Conservation (phyloP, 2,329 filamentous ascomycete species). For the Trichophyton mentagrophytes region DNA sequence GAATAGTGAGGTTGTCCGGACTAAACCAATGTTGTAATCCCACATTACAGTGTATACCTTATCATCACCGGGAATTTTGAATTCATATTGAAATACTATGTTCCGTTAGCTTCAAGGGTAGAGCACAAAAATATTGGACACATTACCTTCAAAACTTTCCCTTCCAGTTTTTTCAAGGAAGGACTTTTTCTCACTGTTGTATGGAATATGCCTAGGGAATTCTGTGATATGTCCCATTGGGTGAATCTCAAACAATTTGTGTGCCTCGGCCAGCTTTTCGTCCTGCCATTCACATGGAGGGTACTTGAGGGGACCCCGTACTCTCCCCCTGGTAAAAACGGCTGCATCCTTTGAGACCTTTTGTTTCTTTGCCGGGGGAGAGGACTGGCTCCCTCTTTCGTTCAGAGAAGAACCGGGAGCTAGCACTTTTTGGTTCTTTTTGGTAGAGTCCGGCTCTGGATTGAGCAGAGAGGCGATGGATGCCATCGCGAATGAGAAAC, state of each 20-base stretch:
- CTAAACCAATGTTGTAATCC: constrained; percentile 92
- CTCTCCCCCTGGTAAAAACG: constrained; percentile 48
- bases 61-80: constrained; percentile 55
- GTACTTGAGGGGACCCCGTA: constrained; percentile 58
- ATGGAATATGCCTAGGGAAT: constrained; percentile 68
- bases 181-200: constrained; percentile 85
- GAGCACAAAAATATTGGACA: not conserved
- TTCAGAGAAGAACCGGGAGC: constrained; percentile 31
- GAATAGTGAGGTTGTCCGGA: constrained; percentile 89
- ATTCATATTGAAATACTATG: constrained; percentile 75
- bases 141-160: constrained; percentile 40
- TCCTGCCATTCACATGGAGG: constrained; percentile 58
- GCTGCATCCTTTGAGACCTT: constrained; percentile 55
- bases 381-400: constrained; percentile 23
- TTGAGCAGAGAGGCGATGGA: constrained; percentile 56
- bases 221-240: constrained; percentile 50
- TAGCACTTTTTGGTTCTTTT: constrained; percentile 23
- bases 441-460: constrained; percentile 37
- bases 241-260: constrained; percentile 52
- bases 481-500: constrained; percentile 37
- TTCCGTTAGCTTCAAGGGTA: not conserved
- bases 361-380: constrained; percentile 27
- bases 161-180: constrained; percentile 77
- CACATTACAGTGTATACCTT: constrained; percentile 71
- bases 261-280: constrained; percentile 42